These are phyloP conservation scores for Phytophthora ramorum DNA, from an alignment of 352 stramenopile species.

Conservation along the genomic window DNA sequence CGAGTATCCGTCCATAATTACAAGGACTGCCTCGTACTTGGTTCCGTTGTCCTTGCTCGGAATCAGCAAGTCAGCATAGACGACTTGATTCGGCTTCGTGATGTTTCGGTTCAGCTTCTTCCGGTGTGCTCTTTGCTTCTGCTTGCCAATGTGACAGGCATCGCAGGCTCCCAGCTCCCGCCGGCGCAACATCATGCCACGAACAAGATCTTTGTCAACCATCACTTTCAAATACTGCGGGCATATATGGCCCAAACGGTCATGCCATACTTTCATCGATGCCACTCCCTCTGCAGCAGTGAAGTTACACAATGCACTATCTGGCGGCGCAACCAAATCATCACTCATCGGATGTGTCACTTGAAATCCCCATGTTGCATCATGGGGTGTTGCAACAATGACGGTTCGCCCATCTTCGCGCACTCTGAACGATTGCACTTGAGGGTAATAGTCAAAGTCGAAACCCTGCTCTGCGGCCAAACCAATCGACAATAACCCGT, in stretches of 20 bases:
- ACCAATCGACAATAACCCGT: not conserved
- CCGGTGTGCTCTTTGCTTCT: slow-evolving; percentile 1
- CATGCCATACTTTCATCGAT: slow-evolving; percentile 6
- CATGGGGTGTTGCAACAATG: not conserved
- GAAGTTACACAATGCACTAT: too few species aligned
- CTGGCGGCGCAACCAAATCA: not conserved
- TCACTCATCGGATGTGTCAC: slow-evolving; percentile 1
- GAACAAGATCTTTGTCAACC: slow-evolving; percentile 5
- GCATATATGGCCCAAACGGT: slow-evolving; percentile 14
- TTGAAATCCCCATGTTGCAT: slow-evolving; percentile 9
- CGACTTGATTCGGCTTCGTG: not conserved
- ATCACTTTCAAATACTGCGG: slow-evolving; percentile 12
- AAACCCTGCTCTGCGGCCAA: slow-evolving; percentile 1
- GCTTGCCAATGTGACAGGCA: slow-evolving; percentile 14
- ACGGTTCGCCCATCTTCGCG: too few species aligned
- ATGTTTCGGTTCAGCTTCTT: slow-evolving; percentile 3
- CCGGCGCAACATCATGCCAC: slow-evolving; percentile 12
- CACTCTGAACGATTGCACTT: too few species aligned
- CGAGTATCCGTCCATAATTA: slow-evolving; percentile 13
- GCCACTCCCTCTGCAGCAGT: slow-evolving; percentile 3
- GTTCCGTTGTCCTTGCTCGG: slow-evolving; percentile 8
- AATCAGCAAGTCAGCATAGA: slow-evolving; percentile 10
- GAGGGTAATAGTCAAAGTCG: slow-evolving; percentile 6
- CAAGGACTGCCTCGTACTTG: slow-evolving; percentile 1
- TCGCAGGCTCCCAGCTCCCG: not conserved